phyloP scores from a whole-genome alignment of 805 yeast genomes.

The Scheffersomyces spartinae region DNA sequence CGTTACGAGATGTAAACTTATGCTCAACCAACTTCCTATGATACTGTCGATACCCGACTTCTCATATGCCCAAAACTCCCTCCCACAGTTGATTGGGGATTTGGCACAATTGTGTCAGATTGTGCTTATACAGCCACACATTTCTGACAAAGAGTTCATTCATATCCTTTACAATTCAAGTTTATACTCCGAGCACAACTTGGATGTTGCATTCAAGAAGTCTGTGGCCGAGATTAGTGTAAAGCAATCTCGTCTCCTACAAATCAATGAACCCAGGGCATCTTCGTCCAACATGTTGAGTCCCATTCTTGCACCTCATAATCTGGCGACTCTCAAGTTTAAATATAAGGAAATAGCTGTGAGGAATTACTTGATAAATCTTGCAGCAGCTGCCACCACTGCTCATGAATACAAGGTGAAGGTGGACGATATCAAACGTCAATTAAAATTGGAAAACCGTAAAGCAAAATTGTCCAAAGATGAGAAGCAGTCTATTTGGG shows the following conservation, averaged over 20 bases:
- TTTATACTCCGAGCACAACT: conserved; percentile 36
- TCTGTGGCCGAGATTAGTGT: conserved; percentile 40
- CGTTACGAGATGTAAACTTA: conserved; percentile 35
- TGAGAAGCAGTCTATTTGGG: conserved; percentile 37
- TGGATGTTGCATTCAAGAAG: conserved; percentile 31
- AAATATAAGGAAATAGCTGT: conserved; percentile 34
- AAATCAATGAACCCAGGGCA: conserved; percentile 15
- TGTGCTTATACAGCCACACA: conserved; percentile 26
- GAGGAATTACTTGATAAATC: conserved; percentile 38
- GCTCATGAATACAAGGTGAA: conserved; percentile 36
- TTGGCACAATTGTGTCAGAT: conserved; percentile 29
- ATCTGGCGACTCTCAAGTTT: conserved; percentile 19
- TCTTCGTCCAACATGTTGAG: conserved; percentile 5
- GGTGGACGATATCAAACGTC: conserved; percentile 20
- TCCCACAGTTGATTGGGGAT: conserved; percentile 32
- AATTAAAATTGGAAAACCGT: conserved; percentile 8
- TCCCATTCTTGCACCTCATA: conserved; percentile 19
- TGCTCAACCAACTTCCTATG: conserved; percentile 27
- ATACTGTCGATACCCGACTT: conserved; percentile 26
- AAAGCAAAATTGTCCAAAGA: conserved; percentile 23
- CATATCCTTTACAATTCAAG: conserved; percentile 29
- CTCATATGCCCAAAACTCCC: conserved; percentile 16
- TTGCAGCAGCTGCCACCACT: conserved; percentile 45
- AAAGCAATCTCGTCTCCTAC: conserved; percentile 31
- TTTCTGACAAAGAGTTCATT: conserved; percentile 31